Percentiles rank a stretch among this genome's conserved stretches.
phyloP scores from a whole-genome alignment of 2,329 filamentous ascomycete genomes.

The Fusarium luffae region DNA sequence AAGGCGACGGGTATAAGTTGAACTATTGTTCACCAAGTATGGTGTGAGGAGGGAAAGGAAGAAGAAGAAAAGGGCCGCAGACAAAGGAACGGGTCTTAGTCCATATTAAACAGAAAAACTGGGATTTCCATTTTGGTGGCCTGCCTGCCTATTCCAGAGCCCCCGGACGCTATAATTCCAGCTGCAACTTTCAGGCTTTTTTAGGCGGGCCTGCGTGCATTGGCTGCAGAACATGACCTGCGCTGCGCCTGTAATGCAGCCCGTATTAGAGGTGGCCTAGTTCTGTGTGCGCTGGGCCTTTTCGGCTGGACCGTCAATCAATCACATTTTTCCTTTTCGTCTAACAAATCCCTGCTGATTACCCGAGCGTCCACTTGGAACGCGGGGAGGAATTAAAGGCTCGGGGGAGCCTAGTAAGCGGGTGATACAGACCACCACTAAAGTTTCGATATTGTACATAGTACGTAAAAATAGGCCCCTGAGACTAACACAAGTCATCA shows the following conservation, averaged over 20 bases:
- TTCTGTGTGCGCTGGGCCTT: not conserved
- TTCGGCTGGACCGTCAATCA: conserved; percentile 13
- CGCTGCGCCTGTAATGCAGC: conserved; percentile 10
- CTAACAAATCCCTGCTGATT: conserved; percentile 11
- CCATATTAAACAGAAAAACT: conserved; percentile 32
- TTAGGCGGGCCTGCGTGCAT: conserved; percentile 28
- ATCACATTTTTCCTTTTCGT: conserved; percentile 6
- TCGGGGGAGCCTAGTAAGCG: conserved; percentile 14
- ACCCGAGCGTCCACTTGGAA: conserved; percentile 35
- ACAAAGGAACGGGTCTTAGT: conserved; percentile 32
- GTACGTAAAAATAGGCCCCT: conserved; percentile 39
- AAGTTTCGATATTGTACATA: conserved; percentile 25
- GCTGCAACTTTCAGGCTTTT: conserved; percentile 27
- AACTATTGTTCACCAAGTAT: conserved; percentile 43
- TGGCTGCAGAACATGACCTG: conserved; percentile 20
- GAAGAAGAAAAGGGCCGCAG: conserved; percentile 22
- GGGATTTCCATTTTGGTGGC: conserved; percentile 38
- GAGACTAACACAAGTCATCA: conserved; percentile 17
- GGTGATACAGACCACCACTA: conserved; percentile 23
- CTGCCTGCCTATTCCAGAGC: conserved; percentile 27
- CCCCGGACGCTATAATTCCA: conserved; percentile 19
- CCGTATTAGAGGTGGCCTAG: conserved; percentile 6
- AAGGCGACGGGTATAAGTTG: conserved; percentile 21
- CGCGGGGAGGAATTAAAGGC: conserved; percentile 40
- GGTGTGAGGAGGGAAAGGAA: conserved; percentile 43